phyloP scores from a whole-genome alignment of 495 filamentous ascomycete species.

The Neurospora discreta region DNA sequence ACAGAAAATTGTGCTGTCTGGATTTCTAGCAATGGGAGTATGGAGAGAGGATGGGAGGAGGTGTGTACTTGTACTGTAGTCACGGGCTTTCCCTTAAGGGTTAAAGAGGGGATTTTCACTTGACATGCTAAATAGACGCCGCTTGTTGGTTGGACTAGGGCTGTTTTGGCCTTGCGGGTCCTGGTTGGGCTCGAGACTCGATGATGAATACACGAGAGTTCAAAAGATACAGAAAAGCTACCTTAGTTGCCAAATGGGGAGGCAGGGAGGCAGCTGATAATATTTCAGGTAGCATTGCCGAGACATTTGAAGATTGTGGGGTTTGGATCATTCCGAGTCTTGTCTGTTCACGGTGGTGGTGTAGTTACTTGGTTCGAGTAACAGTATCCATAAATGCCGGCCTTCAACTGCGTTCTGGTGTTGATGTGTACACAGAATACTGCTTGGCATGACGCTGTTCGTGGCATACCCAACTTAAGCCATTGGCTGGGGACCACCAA shows the following conservation, averaged over 20 bases:
- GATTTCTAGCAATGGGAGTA: constrained; percentile 3
- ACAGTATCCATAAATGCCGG: neutral
- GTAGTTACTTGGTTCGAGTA: neutral
- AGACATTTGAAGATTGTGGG: neutral
- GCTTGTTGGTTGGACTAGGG: neutral
- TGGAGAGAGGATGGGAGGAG: neutral
- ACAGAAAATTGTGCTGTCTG: neutral
- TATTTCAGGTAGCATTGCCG: neutral
- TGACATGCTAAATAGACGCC: constrained; percentile 6
- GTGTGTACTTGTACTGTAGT: constrained; percentile 19
- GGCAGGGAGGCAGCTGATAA: neutral
- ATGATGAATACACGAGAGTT: neutral
- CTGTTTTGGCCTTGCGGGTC: neutral
- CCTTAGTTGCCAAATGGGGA: neutral
- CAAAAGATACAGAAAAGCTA: neutral
- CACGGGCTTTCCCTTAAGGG: constrained; percentile 9
- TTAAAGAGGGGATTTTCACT: constrained; percentile 11
- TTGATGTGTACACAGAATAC: neutral
- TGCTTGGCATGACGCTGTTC: neutral
- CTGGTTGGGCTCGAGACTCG: neutral
- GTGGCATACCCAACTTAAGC: too few relatives aligned
- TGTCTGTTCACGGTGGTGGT: neutral
- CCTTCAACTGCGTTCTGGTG: neutral
- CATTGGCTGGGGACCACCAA: neutral
- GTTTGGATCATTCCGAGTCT: neutral